phyloP scores from a whole-genome alignment of 495 filamentous ascomycete species.

The Gamarada debralockiae region DNA sequence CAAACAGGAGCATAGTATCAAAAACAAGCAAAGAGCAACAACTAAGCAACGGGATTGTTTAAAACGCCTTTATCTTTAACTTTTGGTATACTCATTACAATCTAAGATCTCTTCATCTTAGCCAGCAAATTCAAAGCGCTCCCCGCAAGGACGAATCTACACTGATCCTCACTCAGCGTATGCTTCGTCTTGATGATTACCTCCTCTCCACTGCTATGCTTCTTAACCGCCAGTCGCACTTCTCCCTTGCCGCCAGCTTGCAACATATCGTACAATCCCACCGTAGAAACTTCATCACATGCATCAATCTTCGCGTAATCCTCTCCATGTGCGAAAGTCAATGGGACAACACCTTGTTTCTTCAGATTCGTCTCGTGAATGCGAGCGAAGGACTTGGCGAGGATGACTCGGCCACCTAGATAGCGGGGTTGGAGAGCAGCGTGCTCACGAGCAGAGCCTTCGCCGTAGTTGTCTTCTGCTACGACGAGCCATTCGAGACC shows the following conservation, averaged over 20 bases:
- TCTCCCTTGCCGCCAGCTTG: conserved; percentile 75
- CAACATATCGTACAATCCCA: conserved; percentile 80
- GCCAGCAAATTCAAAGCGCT: conserved; percentile 87
- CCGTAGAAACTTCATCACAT: conserved; percentile 75
- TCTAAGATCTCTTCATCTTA: conserved; percentile 24
- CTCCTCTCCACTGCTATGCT: conserved; percentile 55
- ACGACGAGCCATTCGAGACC: conserved; percentile 83
- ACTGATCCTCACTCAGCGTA: conserved; percentile 82
- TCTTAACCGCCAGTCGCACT: conserved; percentile 62
- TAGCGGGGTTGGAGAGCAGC: conserved; percentile 95
- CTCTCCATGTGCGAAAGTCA: conserved; percentile 80
- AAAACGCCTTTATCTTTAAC: no score
- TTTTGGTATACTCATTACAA: not conserved
- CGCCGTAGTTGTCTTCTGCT: conserved; percentile 97
- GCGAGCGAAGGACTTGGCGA: conserved; percentile 87
- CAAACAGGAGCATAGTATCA: no score
- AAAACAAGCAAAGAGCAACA: no score
- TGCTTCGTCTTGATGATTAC: conserved; percentile 63
- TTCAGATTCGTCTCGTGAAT: conserved; percentile 99
- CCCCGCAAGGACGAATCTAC: conserved; percentile 84
- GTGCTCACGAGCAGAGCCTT: conserved; percentile 92
- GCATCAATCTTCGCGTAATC: conserved; percentile 83
- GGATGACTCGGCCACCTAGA: conserved; percentile 82
- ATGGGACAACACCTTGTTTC: conserved; percentile 95
- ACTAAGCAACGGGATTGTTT: no score